Evolutionary conservation across 2,329 filamentous ascomycete species (phyloP).

Genomic region (Ambrosiella xylebori): DNA sequence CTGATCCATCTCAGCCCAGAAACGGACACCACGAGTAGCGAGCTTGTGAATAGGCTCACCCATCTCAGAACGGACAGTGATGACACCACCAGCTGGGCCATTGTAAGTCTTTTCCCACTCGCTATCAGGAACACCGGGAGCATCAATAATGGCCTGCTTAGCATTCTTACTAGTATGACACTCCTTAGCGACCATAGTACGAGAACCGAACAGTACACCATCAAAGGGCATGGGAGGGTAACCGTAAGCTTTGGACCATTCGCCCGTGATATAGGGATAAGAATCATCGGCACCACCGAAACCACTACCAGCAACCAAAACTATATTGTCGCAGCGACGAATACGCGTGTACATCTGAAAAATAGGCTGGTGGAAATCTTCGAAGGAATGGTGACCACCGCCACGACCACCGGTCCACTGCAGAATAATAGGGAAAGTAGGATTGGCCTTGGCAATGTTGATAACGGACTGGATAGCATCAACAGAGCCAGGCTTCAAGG

Average conservation of each 20-base stretch:
- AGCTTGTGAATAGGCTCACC: constrained; percentile 98
- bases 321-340: constrained; percentile 68
- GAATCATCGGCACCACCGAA: constrained; percentile 83
- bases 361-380: constrained; percentile 88
- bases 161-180: constrained; percentile 73
- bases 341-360: constrained; percentile 83
- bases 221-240: constrained; percentile 92
- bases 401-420: constrained; percentile 93
- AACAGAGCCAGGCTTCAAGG: constrained; percentile 82
- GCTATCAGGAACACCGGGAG: constrained; percentile 61
- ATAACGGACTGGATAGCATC: constrained; percentile 80
- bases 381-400: constrained; percentile 85
- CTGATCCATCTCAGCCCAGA: constrained; percentile 98
- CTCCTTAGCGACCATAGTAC: constrained; percentile 91
- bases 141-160: constrained; percentile 80
- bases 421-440: constrained; percentile 76
- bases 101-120: constrained; percentile 93
- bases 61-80: constrained; percentile 97
- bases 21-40: constrained; percentile 82
- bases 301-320: constrained; percentile 77
- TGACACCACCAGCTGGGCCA: constrained; percentile 76
- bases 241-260: constrained; percentile 72
- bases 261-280: constrained; percentile 78
- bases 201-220: constrained; percentile 75
- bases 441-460: constrained; percentile 88